A percentile compares a stretch with the other conserved stretches of the same genome.
phyloP scores from a whole-genome alignment of 345 rosid genomes.

The Reutealis trisperma region DNA sequence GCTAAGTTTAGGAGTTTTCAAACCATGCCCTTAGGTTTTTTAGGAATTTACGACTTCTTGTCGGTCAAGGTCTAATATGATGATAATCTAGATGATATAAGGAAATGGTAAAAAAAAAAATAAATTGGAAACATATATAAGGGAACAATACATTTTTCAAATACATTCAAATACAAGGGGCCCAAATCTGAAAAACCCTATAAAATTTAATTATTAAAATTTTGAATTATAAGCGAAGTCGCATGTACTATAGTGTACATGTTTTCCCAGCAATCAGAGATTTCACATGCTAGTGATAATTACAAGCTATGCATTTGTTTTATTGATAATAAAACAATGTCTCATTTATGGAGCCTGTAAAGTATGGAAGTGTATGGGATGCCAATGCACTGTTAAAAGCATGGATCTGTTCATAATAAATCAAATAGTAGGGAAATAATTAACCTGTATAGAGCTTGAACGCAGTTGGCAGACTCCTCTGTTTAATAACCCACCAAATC shows the following conservation, averaged over 20 bases:
- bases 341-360: neutral
- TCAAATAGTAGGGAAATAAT: neutral
- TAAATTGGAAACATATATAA: neutral
- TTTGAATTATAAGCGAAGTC: neutral
- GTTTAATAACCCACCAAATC: constrained; percentile 76
- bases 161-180: constrained; percentile 1
- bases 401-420: neutral
- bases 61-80: constrained; percentile 17
- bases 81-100: constrained; percentile 4
- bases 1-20: neutral
- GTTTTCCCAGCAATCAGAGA: constrained; percentile 15
- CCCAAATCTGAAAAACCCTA: neutral
- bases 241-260: neutral
- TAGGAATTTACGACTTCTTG: neutral
- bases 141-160: neutral
- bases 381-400: neutral
- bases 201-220: neutral
- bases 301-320: neutral
- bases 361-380: neutral
- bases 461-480: constrained; percentile 80
- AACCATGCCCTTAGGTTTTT: neutral
- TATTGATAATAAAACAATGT: neutral
- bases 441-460: constrained; percentile 92
- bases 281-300: constrained; percentile 29
- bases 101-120: neutral